These are phyloP conservation scores for Hericium erinaceus DNA, from an alignment of 768 basidiomycete genomes.

Conservation along the genomic window DNA sequence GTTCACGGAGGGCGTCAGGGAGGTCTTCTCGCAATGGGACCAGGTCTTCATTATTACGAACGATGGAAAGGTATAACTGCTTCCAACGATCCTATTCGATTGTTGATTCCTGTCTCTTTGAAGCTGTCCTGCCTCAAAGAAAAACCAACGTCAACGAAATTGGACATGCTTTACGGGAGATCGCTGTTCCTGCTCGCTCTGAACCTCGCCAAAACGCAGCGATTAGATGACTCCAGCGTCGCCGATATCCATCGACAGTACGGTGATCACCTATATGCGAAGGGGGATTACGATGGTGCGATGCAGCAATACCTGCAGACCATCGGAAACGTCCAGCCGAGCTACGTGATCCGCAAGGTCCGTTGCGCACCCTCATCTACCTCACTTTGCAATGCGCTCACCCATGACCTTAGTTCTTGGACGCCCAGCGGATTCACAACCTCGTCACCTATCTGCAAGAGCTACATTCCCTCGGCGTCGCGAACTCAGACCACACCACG, in stretches of 20 bases:
- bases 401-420: slow-evolving; percentile 61
- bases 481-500: slow-evolving; percentile 95
- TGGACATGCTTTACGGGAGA: slow-evolving; percentile 77
- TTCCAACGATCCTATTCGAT: background rate
- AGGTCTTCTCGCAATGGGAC: slow-evolving; percentile 76
- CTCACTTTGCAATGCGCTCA: background rate
- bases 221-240: slow-evolving; percentile 60
- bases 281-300: slow-evolving; percentile 87
- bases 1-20: slow-evolving; percentile 76
- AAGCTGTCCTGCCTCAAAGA: slow-evolving; percentile 65
- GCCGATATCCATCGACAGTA: slow-evolving; percentile 88
- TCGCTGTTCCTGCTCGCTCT: slow-evolving; percentile 75
- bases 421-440: slow-evolving; percentile 92
- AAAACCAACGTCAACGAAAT: slow-evolving; percentile 74
- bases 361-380: background rate
- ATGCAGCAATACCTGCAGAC: slow-evolving; percentile 92
- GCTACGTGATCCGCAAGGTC: slow-evolving; percentile 96
- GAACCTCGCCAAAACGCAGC: slow-evolving; percentile 72
- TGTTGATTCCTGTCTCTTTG: background rate
- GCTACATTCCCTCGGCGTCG: slow-evolving; percentile 79
- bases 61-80: slow-evolving; percentile 56
- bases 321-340: slow-evolving; percentile 81
- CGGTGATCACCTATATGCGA: slow-evolving; percentile 84
- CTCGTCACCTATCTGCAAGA: slow-evolving; percentile 95
- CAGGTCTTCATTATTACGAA: slow-evolving; percentile 71